These are phyloP conservation scores for Verticillium nonalfalfae DNA, from an alignment of 2,329 filamentous ascomycete species.

Conservation along the genomic window DNA sequence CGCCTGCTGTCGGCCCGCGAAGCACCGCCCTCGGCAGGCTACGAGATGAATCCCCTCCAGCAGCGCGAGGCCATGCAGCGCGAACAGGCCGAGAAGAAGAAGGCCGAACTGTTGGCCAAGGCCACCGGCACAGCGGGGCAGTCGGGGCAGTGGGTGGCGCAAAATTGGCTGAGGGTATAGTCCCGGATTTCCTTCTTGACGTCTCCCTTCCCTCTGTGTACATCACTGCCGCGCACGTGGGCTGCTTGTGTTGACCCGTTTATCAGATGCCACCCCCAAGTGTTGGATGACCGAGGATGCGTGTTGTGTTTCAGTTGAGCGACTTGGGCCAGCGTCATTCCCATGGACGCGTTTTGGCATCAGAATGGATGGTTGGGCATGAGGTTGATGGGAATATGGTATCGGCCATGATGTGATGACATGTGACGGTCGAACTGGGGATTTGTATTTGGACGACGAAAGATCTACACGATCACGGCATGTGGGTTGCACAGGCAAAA, in stretches of 20 bases:
- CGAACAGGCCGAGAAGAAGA: constrained; percentile 34
- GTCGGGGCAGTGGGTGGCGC: constrained; percentile 28
- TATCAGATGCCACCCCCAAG: background rate
- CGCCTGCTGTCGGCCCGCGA: constrained; percentile 12
- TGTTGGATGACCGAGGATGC: background rate
- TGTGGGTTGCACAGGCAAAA: background rate
- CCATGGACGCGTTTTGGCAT: background rate
- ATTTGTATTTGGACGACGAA: background rate
- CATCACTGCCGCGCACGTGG: background rate
- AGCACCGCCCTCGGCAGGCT: constrained; percentile 25
- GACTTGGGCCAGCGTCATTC: no score
- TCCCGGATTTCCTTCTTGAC: constrained; percentile 4
- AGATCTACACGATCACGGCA: background rate
- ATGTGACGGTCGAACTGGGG: background rate
- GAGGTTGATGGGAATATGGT: no score
- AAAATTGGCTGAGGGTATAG: constrained; percentile 24
- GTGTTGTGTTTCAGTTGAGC: no score
- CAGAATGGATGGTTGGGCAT: background rate
- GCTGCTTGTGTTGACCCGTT: background rate
- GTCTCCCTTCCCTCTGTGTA: background rate
- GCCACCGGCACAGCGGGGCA: constrained; percentile 28
- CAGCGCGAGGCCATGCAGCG: constrained; percentile 41
- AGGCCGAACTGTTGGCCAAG: constrained; percentile 33
- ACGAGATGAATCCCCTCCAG: constrained; percentile 36
- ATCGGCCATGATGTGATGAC: background rate